Base-by-base conservation (phyloP, 2,329 filamentous ascomycete species). In the Chalaropsis ovoidea region DNA sequence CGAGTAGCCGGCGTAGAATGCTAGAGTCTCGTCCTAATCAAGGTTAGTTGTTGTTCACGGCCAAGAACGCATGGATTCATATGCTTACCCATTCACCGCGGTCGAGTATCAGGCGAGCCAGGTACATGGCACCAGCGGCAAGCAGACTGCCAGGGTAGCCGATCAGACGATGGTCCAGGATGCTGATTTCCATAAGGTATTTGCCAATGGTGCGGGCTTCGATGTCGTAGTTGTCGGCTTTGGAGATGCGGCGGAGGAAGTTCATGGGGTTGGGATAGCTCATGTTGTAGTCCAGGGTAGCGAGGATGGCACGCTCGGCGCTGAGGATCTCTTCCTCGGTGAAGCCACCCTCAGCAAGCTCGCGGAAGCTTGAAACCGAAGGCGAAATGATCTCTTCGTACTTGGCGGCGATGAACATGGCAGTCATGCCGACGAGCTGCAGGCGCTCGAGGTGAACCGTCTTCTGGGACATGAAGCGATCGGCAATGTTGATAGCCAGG, bases 261-360 rank as follows among this genome's bases (percentile, higher is more conserved):
- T 99, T 99, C 94, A 99, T 99, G 24, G 94, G 94, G 77, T 99
- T 99, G 66, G 94, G 94, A 74, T 96, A 99, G 80, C 92, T 96
- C 69, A 99, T 85, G 74, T 99, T 93, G 76, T 96, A 99, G 78
- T 96, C 88, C 68, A 99, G 83, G 5, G 91, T 91, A 70, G 85
- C 84, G 63, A 99, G 86, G 70, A 99, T 87, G 75, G 95, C 96
- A 70, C 94, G 89, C 77, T 99, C 94, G n/a, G 94, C 94, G 73
- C 90, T 93, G 47, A 99, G 82, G 70, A 99, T 97, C 78, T 99
- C 94, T 58, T 89, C 86, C 75, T 96, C 93, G 3, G 86, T 89
- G 77, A 97, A 99, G 66, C 93, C 94, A 76, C 97, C 91, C 72
- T 99, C 94, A 73, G 94, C 91, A 71, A 99, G 92, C 72, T 95